A percentile compares a stretch with the other conserved stretches of the same genome.
Conservation (phyloP, 208 protist genomes). For the Lotmaria passim region DNA sequence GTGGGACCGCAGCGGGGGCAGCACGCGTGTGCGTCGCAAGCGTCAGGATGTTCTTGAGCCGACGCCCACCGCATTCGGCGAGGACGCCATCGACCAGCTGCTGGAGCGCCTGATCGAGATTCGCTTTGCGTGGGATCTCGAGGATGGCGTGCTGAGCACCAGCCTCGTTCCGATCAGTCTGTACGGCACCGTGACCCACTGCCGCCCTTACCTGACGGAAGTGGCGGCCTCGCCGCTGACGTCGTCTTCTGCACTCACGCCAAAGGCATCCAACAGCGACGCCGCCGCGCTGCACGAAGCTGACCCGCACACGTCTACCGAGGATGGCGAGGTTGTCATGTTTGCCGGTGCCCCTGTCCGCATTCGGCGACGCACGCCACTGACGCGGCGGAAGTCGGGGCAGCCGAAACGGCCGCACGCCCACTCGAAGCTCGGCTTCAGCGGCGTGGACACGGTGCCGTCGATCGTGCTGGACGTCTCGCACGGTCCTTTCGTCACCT, state of each 20-base stretch:
- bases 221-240: slow-evolving; percentile 3
- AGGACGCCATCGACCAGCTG: slow-evolving; percentile 58
- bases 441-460: slow-evolving; percentile 78
- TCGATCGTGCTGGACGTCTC: slow-evolving; percentile 69
- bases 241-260: slow-evolving; percentile 8
- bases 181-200: slow-evolving; percentile 60
- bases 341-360: slow-evolving; percentile 31
- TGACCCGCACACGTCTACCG: not conserved
- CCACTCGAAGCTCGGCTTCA: slow-evolving; percentile 53
- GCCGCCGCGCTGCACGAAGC: not conserved
- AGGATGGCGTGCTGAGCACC: slow-evolving; percentile 69
- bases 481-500: slow-evolving; percentile 76
- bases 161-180: slow-evolving; percentile 66
- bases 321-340: slow-evolving; percentile 28
- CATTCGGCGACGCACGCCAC: slow-evolving; percentile 25
- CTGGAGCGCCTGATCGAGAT: slow-evolving; percentile 71
- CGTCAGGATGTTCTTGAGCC: slow-evolving; percentile 79
- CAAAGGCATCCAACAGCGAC: not conserved
- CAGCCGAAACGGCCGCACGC: slow-evolving; percentile 43
- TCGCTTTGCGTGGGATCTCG: slow-evolving; percentile 85
- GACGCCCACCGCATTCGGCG: slow-evolving; percentile 57
- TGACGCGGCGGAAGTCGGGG: slow-evolving; percentile 25
- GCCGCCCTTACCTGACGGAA: slow-evolving; percentile 48
- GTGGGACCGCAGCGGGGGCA: slow-evolving; percentile 52
- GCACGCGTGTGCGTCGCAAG: slow-evolving; percentile 43